phyloP scores from a whole-genome alignment of 371 early-diverging fungal species.

The Mucor saturninus region DNA sequence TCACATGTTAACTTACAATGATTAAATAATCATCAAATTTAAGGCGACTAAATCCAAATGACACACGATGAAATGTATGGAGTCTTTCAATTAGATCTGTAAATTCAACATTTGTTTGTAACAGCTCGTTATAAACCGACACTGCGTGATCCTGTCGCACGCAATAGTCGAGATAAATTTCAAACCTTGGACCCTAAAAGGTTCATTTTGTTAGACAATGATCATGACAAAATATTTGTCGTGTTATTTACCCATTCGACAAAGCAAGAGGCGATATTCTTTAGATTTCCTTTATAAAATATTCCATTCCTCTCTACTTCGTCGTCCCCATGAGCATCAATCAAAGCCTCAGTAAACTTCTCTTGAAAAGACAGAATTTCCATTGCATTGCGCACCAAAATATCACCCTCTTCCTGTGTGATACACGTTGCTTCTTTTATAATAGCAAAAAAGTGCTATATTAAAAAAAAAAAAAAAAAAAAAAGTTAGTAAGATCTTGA shows the following conservation, averaged over 20 bases:
- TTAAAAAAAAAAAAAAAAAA: conserved; percentile 5
- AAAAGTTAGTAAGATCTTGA: background rate
- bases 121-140: conserved; percentile 31
- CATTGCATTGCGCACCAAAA: conserved; percentile 35
- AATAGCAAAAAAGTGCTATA: conserved; percentile 39
- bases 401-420: conserved; percentile 21
- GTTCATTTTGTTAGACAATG: background rate
- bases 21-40: conserved; percentile 54
- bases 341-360: conserved; percentile 26
- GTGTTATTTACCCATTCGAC: conserved; percentile 38
- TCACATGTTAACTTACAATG: conserved; percentile 30
- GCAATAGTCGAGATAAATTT: conserved; percentile 50
- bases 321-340: conserved; percentile 27
- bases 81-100: conserved; percentile 27
- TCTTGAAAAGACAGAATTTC: conserved; percentile 33
- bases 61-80: conserved; percentile 30
- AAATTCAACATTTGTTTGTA: conserved; percentile 34
- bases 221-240: background rate
- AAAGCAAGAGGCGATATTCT: conserved; percentile 43
- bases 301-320: conserved; percentile 12
- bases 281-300: conserved; percentile 29
- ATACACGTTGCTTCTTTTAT: conserved; percentile 31
- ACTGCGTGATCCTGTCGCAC: conserved; percentile 46
- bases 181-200: conserved; percentile 38
- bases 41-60: conserved; percentile 27